These are phyloP conservation scores for Papiliotrema nemorosa DNA, from an alignment of 1,284 basidiomycete species.

Conservation along the genomic window DNA sequence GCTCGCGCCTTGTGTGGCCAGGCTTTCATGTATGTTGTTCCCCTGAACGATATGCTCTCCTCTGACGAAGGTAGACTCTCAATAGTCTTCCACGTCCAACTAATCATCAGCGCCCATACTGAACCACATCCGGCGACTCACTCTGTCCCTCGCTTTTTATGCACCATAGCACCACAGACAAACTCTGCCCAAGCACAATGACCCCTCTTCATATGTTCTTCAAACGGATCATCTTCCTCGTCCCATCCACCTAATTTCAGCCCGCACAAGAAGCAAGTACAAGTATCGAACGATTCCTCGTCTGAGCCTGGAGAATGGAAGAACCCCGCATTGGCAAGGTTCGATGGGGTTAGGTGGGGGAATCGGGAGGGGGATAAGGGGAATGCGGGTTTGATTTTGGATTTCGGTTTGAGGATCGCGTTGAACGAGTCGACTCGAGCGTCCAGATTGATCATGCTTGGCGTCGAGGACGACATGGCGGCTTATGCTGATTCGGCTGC, in stretches of 20 bases:
- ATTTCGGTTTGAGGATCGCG: slow-evolving; percentile 35
- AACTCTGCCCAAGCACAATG: slow-evolving; percentile 72
- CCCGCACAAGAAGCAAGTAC: slow-evolving; percentile 67
- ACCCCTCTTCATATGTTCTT: slow-evolving; percentile 63
- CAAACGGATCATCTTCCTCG: slow-evolving; percentile 70
- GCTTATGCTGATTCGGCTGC: neutral
- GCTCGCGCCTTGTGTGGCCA: slow-evolving; percentile 69
- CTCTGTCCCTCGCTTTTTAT: slow-evolving; percentile 3
- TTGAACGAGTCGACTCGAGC: slow-evolving; percentile 35
- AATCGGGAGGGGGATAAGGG: slow-evolving; percentile 31
- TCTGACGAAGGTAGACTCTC: slow-evolving; percentile 63
- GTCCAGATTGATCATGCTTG: slow-evolving; percentile 37
- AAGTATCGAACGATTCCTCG: slow-evolving; percentile 23
- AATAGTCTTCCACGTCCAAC: slow-evolving; percentile 58
- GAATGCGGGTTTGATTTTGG: slow-evolving; percentile 35
- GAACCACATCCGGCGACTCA: slow-evolving; percentile 1
- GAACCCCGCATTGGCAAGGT: slow-evolving; percentile 77
- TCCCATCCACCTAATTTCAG: slow-evolving; percentile 77
- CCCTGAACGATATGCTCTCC: slow-evolving; percentile 63
- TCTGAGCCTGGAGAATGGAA: slow-evolving; percentile 53
- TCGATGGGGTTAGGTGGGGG: slow-evolving; percentile 60
- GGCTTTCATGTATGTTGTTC: slow-evolving; percentile 63
- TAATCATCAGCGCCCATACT: slow-evolving; percentile 30
- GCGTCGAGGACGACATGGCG: slow-evolving; percentile 1
- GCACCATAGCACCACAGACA: slow-evolving; percentile 60